Evolutionary conservation across 2,329 filamentous ascomycete species (phyloP).

Genomic region (Myrmaecium sp.): DNA sequence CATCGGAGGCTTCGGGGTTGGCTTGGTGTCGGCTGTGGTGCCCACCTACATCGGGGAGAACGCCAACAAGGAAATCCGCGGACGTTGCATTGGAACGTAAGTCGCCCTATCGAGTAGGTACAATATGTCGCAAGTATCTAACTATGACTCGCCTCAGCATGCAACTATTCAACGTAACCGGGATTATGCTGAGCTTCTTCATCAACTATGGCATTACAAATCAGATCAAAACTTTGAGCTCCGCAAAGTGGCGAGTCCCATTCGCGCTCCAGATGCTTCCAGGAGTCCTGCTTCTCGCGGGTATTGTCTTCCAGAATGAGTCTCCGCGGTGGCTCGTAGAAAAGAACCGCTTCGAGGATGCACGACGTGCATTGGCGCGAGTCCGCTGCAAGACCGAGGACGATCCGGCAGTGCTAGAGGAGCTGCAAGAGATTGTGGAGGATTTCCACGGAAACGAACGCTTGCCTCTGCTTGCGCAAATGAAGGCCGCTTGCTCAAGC

Average conservation of each 20-base stretch:
- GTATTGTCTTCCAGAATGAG: slow-evolving; percentile 35
- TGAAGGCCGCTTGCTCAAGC: slow-evolving; percentile 20
- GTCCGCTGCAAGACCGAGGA: slow-evolving; percentile 21
- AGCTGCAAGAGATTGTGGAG: slow-evolving; percentile 25
- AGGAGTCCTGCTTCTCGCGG: slow-evolving; percentile 31
- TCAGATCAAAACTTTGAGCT: slow-evolving; percentile 24
- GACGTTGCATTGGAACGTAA: slow-evolving; percentile 21
- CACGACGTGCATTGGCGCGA: slow-evolving; percentile 22
- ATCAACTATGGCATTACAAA: slow-evolving; percentile 34
- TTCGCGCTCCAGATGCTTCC: slow-evolving; percentile 37
- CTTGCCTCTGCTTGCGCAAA: slow-evolving; percentile 20
- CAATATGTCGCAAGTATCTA: no score
- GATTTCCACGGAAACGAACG: slow-evolving; percentile 27
- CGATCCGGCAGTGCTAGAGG: slow-evolving; percentile 19
- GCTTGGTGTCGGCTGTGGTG: slow-evolving; percentile 25
- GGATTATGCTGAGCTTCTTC: slow-evolving; percentile 34
- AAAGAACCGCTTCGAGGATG: slow-evolving; percentile 30
- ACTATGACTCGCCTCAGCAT: no score
- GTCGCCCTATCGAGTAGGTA: no score
- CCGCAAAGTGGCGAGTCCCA: slow-evolving; percentile 36
- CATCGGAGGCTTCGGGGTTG: slow-evolving; percentile 28
- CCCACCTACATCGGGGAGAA: slow-evolving; percentile 30
- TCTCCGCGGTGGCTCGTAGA: slow-evolving; percentile 38
- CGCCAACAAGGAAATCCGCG: slow-evolving; percentile 24
- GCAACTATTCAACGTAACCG: slow-evolving; percentile 26